A percentile compares a stretch with the other conserved stretches of the same genome.
Conservation (phyloP, 768 basidiomycete species). For the Serendipita sp. region DNA sequence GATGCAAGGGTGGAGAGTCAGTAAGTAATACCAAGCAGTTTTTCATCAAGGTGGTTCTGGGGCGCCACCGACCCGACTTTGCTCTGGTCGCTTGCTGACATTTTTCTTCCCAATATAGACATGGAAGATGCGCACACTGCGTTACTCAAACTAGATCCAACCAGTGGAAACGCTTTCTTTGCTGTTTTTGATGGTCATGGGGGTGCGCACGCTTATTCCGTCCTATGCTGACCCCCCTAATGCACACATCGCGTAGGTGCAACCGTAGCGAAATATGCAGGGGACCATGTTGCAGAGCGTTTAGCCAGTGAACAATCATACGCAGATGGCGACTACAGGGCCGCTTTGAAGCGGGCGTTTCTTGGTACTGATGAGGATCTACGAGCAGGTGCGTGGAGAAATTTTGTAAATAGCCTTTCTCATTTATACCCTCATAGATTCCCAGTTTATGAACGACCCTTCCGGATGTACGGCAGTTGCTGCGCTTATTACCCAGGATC, state of each 20-base stretch:
- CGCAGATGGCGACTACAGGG: conserved; percentile 48
- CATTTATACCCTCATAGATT: conserved; percentile 35
- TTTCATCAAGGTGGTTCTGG: not conserved
- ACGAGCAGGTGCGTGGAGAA: conserved; percentile 42
- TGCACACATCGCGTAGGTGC: conserved; percentile 34
- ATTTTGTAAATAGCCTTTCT: conserved; percentile 16
- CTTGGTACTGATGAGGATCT: conserved; percentile 91
- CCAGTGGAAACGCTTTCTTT: conserved; percentile 55
- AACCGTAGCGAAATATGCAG: conserved; percentile 75
- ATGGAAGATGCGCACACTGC: conserved; percentile 95
- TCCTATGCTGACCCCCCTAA: not conserved
- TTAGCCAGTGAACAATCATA: conserved; percentile 60
- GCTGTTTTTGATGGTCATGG: conserved; percentile 98
- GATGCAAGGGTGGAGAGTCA: conserved; percentile 99
- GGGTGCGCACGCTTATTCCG: conserved; percentile 34
- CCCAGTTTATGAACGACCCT: conserved; percentile 74
- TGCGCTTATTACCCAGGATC: conserved; percentile 63
- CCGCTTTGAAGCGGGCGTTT: conserved; percentile 76
- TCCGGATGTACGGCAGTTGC: conserved; percentile 95
- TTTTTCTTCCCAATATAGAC: conserved; percentile 33
- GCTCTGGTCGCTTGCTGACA: not conserved
- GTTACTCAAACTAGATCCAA: conserved; percentile 45
- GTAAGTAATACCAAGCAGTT: conserved; percentile 38
- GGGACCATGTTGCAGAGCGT: conserved; percentile 67
- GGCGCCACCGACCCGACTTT: not conserved